Conservation (phyloP, 2,329 filamentous ascomycete species). For the Atkinsonella hypoxylon region DNA sequence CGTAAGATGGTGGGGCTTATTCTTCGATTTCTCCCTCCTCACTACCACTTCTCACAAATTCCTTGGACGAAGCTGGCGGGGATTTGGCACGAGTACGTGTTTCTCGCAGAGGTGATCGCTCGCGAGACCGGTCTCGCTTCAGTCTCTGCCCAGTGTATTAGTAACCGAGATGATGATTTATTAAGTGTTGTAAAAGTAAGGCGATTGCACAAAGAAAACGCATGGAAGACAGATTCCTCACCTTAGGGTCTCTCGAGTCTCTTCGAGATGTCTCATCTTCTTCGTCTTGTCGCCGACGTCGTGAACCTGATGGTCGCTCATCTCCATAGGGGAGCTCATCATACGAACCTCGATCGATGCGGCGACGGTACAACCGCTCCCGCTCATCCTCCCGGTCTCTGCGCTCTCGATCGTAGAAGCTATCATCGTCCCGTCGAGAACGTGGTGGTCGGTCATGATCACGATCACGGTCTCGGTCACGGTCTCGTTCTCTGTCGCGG, state of each 20-base stretch:
- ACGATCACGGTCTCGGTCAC: constrained; percentile 24
- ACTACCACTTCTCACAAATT: constrained; percentile 56
- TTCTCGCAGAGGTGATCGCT: constrained; percentile 49
- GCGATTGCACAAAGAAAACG: too few species aligned
- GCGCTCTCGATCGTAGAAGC: constrained; percentile 74
- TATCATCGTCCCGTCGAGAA: constrained; percentile 48
- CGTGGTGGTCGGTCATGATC: constrained; percentile 39
- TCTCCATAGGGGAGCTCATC: constrained; percentile 91
- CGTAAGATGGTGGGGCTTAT: constrained; percentile 18
- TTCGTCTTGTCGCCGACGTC: constrained; percentile 68
- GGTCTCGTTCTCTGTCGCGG: constrained; percentile 19
- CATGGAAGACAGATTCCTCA: constrained; percentile 17
- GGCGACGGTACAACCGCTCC: constrained; percentile 76
- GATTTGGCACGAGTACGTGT: constrained; percentile 44
- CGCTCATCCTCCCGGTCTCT: constrained; percentile 82
- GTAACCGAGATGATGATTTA: constrained; percentile 4
- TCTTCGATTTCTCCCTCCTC: constrained; percentile 97
- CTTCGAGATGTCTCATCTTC: constrained; percentile 57
- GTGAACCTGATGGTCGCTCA: constrained; percentile 49
- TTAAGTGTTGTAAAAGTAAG: too few species aligned
- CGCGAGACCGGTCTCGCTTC: constrained; percentile 45
- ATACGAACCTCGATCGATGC: constrained; percentile 60
- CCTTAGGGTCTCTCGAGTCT: constrained; percentile 57
- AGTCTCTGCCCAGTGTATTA: constrained; percentile 35
- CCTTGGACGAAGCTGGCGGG: constrained; percentile 32